Base-by-base conservation (phyloP, 2,329 filamentous ascomycete species). In the Xenosphaeropsis pyriputrescens region DNA sequence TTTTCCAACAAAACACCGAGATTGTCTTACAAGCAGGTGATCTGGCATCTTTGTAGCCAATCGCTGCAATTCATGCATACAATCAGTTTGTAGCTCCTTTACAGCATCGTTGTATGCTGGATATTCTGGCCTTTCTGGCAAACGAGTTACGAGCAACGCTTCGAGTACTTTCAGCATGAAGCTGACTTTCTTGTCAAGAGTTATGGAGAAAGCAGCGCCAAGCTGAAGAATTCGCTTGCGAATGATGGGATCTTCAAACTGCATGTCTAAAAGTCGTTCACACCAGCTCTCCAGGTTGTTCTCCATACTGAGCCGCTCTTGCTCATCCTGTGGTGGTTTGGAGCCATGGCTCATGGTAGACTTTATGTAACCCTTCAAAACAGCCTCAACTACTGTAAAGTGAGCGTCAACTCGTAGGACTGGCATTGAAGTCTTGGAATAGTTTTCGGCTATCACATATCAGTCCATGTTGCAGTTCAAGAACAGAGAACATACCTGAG, bases 81-180 rank as follows among this genome's bases (percentile, higher is more conserved):
- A 83, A 51, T 93, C 75, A 3, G 72, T 74, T 54, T 95, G 86
- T 13, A 98, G 68, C 41, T 93, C 85, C 52, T 88, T 91, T 29
- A 95, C 82, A 1, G 88, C 79, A 45, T 96, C 91, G 12, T 83
- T 86, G 56, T 88, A 94, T 3, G 75, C 64, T 31, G 72, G 68
- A 49, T 81, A 73, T 33, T 80, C 73, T 2, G 80, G 76, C 39
- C 83, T 72, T 32, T 84, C 74, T 3, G 72, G 65, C n/a, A 85
- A 75, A 60, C 81, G 80, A 26, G 84, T 86, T 51, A 89, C 76
- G 29, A 98, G 68, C 44, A 95, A 86, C 56, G 95, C 84, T 54
- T 95, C 85, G 3, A 96, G 69, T 16, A 94, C 84, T 53, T 83
- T 86, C 15, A 95, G 68, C 58, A 93, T 91, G 56, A 95, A 89